Percentiles rank a stretch among this genome's conserved stretches.
These are phyloP conservation scores for Fragilaria radians DNA, from an alignment of 108 stramenopile genomes.

Conservation along the genomic window DNA sequence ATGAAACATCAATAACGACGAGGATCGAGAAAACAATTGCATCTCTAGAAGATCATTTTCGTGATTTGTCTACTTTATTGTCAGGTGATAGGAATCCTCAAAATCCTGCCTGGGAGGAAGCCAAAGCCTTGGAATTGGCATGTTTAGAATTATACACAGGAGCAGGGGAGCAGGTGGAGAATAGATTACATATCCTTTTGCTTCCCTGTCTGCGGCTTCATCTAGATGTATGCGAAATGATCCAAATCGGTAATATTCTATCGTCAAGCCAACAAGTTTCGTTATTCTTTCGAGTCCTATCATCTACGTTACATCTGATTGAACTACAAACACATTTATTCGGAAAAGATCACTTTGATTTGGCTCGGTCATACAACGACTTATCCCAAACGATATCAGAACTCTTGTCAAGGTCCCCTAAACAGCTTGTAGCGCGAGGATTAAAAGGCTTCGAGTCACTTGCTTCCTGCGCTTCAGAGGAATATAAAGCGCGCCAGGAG, in stretches of 20 bases:
- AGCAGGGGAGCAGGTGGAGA: constrained; percentile 41
- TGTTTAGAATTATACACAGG: constrained; percentile 43
- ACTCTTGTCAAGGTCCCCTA: constrained; percentile 50
- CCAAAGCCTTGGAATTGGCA: constrained; percentile 53
- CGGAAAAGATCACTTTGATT: constrained; percentile 39
- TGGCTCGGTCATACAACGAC: constrained; percentile 33
- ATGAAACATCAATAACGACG: constrained; percentile 28
- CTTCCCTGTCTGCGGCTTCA: constrained; percentile 54
- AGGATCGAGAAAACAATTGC: constrained; percentile 57
- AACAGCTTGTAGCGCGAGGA: constrained; percentile 27
- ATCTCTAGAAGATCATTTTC: constrained; percentile 50
- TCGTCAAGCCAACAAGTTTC: constrained; percentile 14
- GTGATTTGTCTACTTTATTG: constrained; percentile 26
- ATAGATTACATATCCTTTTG: constrained; percentile 47
- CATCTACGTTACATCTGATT: constrained; percentile 23
- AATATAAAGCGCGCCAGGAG: constrained; percentile 39
- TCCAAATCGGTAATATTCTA: constrained; percentile 13
- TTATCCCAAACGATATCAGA: constrained; percentile 39
- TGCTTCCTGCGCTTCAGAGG: constrained; percentile 44
- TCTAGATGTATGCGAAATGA: constrained; percentile 46
- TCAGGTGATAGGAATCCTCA: neutral
- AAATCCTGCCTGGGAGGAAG: constrained; percentile 20
- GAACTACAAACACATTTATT: constrained; percentile 16
- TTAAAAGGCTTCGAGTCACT: constrained; percentile 30
- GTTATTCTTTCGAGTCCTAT: constrained; percentile 40